phyloP scores from a whole-genome alignment of 106 monocot genomes.

The Ottelia alismoides region DNA sequence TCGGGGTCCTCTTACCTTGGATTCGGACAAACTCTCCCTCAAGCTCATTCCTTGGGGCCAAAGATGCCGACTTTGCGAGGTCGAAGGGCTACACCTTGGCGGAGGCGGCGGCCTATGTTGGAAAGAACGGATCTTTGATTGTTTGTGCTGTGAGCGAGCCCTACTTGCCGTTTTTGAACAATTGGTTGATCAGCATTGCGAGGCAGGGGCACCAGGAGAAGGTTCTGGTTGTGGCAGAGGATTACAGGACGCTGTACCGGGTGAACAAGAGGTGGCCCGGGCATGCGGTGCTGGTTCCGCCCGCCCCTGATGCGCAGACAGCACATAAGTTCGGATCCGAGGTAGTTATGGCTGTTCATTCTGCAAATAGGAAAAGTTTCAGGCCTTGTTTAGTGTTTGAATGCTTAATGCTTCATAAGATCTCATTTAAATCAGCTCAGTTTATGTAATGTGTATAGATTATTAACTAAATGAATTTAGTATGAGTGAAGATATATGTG shows the following conservation, averaged over 20 bases:
- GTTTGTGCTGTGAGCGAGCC: constrained; percentile 68
- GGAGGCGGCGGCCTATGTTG: constrained; percentile 47
- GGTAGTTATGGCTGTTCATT: constrained; percentile 20
- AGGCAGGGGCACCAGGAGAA: constrained; percentile 44
- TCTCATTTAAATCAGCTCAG: no score
- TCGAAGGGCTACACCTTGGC: constrained; percentile 69
- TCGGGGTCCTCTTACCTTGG: constrained; percentile 28
- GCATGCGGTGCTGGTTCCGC: constrained; percentile 85
- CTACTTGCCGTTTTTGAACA: constrained; percentile 73
- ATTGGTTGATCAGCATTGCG: constrained; percentile 81
- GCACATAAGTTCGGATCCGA: constrained; percentile 96
- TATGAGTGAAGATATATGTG: no score
- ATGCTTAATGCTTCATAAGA: no score
- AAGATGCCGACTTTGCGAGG: constrained; percentile 1
- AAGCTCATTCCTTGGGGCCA: constrained; percentile 2
- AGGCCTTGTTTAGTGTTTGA: no score
- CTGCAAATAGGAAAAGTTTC: no score
- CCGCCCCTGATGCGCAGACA: constrained; percentile 58
- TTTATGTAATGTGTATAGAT: no score
- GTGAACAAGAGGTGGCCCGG: constrained; percentile 90
- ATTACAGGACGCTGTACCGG: constrained; percentile 63
- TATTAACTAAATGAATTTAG: no score
- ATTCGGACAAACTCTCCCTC: constrained; percentile 1
- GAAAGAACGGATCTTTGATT: constrained; percentile 50
- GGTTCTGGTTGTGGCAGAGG: constrained; percentile 90